Evolutionary conservation across 2,329 filamentous ascomycete species (phyloP), one percentile per base, ranked within the genome.

Genomic region (Xylaria sp.): DNA sequence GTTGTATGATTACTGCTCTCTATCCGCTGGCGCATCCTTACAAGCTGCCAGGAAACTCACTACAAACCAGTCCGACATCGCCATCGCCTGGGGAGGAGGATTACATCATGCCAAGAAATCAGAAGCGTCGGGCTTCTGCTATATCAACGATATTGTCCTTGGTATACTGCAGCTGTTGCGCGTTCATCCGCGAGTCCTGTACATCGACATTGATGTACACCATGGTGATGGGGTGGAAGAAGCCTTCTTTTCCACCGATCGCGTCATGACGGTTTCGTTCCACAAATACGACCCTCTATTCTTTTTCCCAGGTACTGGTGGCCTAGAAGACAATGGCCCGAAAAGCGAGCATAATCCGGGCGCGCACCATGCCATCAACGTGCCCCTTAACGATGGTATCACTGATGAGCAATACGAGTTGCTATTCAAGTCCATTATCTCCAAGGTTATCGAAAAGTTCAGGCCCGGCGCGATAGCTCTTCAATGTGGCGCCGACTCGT

Each of bases 91-190:
- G 94, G 94, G 92, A 17, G 94, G 94, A 34, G 94, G 94, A 9
- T 82, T 99, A 24, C 94, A 99, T 72, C 94, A 99, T 69, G 94
- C 94, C 42, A 97, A 97, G 74, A 94, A 93, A 70, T 85, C 88
- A 48, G 92, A 96, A 74, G 93, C 94, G 0, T 93, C 89, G 13
- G 94, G 94, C 0, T 99, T 99, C 74, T 99, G 94, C 77, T 99
- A 99, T 76, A 92, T 97, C 76, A 99, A 99, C 72, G 94, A 99
- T 73, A 97, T 97, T 66, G 94, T 97, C 53, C 83, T 99, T 43
- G 91, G 90, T 34, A 94, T 97, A 64, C 82, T 97, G 37, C 89
- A 97, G 70, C 83, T 99, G 8, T 79, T 24, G 9, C 90, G 91
- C 50, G 87, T 92, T 72, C 91, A 96, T 69, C 90, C 94, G 66